Evolutionary conservation across 1,284 basidiomycete species (phyloP), one percentile per base, ranked within the genome.

Genomic region (Amylostereum chailletii): DNA sequence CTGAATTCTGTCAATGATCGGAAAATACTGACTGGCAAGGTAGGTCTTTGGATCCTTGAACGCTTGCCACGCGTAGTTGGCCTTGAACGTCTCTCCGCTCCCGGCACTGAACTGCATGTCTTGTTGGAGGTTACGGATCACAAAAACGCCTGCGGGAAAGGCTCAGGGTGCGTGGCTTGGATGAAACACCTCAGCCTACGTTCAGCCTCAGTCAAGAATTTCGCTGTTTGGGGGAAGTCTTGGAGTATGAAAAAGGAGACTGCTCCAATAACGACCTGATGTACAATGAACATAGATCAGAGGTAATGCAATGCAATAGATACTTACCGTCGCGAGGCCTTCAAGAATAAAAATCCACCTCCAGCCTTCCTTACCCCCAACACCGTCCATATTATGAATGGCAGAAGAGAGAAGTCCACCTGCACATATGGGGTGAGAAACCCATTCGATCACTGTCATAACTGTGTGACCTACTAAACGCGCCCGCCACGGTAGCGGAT

Each of bases 331-430:
- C 40, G 77, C 69, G 38, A 89, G 67, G 6, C 86, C 87, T 64
- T 90, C 86, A 3, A 90, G 67, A 52, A 90, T 88, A 64, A 88
- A 86, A 49, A 87, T 85, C 82, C 81, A 83, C 9, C 73, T 69
- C 74, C 75, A 77, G 9, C 67, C 82, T 26, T 75, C 68, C 56
- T 74, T 77, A 32, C 81, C 77, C 2, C 75, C 83, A 30, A 87
- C 61, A 9, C 81, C 81, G 53, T 84, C 66, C 81, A 85, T 83
- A 42, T 86, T 81, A 7, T 71, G 70, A 34, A 86, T 86, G 2
- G 76, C 82, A n/a, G 76, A 75, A 38, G 82, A 76, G 10, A 85
- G 65, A 5, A 82, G 69, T 32, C 81, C 80, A 58, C 77, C 76
- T 79, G 45, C 8, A 37, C 30, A n/a, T 2, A 27, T 7, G 39